phyloP scores from a whole-genome alignment of 1,139 yeast species.

The Saccharomyces hybrid region DNA sequence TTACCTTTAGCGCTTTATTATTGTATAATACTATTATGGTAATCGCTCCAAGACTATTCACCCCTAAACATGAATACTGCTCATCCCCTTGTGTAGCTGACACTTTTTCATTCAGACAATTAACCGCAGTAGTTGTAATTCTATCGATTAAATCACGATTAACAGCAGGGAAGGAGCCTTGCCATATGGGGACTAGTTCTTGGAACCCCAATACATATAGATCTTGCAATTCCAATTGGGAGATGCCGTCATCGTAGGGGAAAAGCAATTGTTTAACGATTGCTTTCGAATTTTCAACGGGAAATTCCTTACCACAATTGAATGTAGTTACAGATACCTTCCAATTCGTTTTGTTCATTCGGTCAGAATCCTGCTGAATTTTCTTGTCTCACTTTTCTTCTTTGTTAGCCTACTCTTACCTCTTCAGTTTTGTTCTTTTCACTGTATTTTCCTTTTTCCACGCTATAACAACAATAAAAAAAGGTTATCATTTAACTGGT shows the following conservation, averaged over 20 bases:
- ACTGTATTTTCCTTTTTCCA: background rate
- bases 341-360: slow-evolving; percentile 3
- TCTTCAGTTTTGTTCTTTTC: background rate
- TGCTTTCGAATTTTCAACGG: slow-evolving; percentile 11
- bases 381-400: background rate
- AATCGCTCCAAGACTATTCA: slow-evolving; percentile 54
- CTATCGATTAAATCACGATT: slow-evolving; percentile 17
- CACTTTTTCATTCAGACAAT: slow-evolving; percentile 32
- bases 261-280: slow-evolving; percentile 15
- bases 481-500: background rate
- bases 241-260: slow-evolving; percentile 9
- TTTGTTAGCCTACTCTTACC: background rate
- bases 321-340: slow-evolving; percentile 21
- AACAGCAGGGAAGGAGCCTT: slow-evolving; percentile 41
- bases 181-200: slow-evolving; percentile 60
- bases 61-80: slow-evolving; percentile 21
- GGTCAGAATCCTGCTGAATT: background rate
- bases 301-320: slow-evolving; percentile 29
- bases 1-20: background rate
- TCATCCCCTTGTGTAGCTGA: background rate
- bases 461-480: background rate
- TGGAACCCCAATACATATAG: slow-evolving; percentile 65
- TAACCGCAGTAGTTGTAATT: slow-evolving; percentile 37
- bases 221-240: slow-evolving; percentile 32
- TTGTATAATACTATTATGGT: slow-evolving; percentile 45